A percentile compares a stretch with the other conserved stretches of the same genome.
phyloP scores from a whole-genome alignment of 2,329 filamentous ascomycete genomes.

The Aspergillus pseudoviridinutans region DNA sequence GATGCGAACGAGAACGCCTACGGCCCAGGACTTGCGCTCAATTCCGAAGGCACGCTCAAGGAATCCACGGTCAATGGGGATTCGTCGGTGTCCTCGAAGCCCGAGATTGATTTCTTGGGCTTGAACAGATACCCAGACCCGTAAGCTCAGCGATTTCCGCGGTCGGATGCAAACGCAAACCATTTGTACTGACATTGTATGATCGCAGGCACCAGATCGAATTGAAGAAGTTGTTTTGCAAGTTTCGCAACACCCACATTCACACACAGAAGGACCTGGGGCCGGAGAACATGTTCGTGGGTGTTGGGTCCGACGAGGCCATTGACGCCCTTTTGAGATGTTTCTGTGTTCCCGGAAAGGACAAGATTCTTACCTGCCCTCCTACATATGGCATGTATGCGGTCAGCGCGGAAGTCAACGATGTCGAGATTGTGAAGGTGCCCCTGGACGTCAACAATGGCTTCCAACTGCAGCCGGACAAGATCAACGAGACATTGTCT shows the following conservation, averaged over 20 bases:
- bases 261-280: slow-evolving; percentile 71
- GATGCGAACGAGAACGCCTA: slow-evolving; percentile 98
- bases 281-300: slow-evolving; percentile 85
- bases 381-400: slow-evolving; percentile 99
- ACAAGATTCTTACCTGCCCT: slow-evolving; percentile 90
- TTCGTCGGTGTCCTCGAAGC: slow-evolving; percentile 40
- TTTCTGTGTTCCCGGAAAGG: slow-evolving; percentile 82
- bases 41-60: slow-evolving; percentile 46
- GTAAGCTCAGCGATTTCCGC: slow-evolving; percentile 22
- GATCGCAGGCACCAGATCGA: slow-evolving; percentile 67
- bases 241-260: slow-evolving; percentile 74
- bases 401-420: slow-evolving; percentile 92
- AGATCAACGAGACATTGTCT: slow-evolving; percentile 64
- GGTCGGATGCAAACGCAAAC: neutral
- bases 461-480: slow-evolving; percentile 70
- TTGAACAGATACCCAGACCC: slow-evolving; percentile 96
- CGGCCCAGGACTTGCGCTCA: slow-evolving; percentile 68
- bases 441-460: slow-evolving; percentile 67
- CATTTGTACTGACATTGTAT: neutral
- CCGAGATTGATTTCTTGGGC: slow-evolving; percentile 70
- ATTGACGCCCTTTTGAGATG: slow-evolving; percentile 91
- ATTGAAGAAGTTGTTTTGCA: slow-evolving; percentile 82
- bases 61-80: slow-evolving; percentile 39
- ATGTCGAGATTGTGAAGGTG: slow-evolving; percentile 80
- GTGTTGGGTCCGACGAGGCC: slow-evolving; percentile 93